Conservation (phyloP, 176 grass and related monocot genomes). For the Carex kokanica region DNA sequence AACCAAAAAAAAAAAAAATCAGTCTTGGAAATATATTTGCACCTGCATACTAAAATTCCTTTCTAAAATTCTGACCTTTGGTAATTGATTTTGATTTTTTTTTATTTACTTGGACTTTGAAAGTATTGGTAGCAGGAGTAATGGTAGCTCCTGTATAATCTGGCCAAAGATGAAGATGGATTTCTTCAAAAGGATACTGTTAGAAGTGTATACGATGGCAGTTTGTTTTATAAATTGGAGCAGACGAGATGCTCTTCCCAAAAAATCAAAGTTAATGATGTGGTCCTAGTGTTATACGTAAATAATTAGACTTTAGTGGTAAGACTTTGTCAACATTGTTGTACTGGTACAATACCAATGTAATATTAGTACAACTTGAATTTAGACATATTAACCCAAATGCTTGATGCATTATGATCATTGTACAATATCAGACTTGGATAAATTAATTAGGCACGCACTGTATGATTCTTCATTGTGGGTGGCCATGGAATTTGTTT, state of each 20-base stretch:
- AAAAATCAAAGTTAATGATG: neutral
- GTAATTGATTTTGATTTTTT: neutral
- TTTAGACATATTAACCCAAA: neutral
- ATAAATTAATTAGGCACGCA: neutral
- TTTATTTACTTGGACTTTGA: neutral
- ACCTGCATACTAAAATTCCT: neutral
- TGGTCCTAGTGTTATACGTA: neutral
- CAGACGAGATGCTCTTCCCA: neutral
- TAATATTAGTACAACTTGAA: neutral
- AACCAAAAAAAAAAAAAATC: neutral
- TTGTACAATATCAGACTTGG: neutral
- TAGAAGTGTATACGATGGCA: conserved; percentile 51
- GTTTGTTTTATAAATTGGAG: conserved; percentile 52
- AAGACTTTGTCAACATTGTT: conserved; percentile 17
- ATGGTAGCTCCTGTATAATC: conserved; percentile 42
- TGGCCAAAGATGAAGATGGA: conserved; percentile 49
- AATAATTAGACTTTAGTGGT: conserved; percentile 59
- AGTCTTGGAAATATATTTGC: neutral
- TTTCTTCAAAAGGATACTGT: conserved; percentile 57
- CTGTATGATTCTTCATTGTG: neutral
- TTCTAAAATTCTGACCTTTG: neutral
- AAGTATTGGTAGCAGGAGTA: conserved; percentile 27
- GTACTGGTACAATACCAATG: neutral
- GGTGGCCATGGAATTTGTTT: neutral
- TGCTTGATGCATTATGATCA: conserved; percentile 5